Evolutionary conservation across 345 rosid species (phyloP).

Genomic region (Stellera chamaejasme): DNA sequence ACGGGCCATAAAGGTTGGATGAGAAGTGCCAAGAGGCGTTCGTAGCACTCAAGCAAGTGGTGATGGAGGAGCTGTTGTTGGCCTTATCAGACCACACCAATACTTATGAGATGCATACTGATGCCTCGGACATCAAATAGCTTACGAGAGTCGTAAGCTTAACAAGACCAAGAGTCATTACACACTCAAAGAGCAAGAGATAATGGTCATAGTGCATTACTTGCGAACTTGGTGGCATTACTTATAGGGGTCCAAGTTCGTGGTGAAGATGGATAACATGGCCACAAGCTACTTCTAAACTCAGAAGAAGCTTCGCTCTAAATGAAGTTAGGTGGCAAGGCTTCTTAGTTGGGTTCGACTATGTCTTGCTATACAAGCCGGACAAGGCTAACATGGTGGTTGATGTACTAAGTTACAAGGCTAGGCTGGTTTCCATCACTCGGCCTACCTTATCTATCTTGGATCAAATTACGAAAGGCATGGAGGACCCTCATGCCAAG

Average conservation of each 20-base stretch:
- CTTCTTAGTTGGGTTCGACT: neutral
- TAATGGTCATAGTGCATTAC: neutral
- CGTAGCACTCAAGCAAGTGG: neutral
- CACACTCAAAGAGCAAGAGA: neutral
- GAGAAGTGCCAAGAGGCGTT: neutral
- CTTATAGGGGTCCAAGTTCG: neutral
- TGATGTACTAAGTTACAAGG: neutral
- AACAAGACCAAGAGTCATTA: neutral
- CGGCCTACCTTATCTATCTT: too few species aligned
- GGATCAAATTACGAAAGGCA: too few species aligned
- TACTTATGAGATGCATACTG: neutral
- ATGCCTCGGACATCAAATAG: neutral
- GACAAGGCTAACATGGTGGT: neutral
- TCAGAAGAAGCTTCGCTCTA: neutral
- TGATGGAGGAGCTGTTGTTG: neutral
- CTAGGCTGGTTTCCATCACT: too few species aligned
- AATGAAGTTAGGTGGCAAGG: neutral
- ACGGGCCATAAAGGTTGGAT: neutral
- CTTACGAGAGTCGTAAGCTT: neutral
- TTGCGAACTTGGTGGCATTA: neutral
- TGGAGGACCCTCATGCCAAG: too few species aligned
- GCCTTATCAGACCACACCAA: neutral
- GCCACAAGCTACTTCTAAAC: neutral
- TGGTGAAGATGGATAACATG: neutral
- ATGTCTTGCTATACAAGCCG: neutral